phyloP scores from a whole-genome alignment of 768 basidiomycete species.

The Russula brevipes region DNA sequence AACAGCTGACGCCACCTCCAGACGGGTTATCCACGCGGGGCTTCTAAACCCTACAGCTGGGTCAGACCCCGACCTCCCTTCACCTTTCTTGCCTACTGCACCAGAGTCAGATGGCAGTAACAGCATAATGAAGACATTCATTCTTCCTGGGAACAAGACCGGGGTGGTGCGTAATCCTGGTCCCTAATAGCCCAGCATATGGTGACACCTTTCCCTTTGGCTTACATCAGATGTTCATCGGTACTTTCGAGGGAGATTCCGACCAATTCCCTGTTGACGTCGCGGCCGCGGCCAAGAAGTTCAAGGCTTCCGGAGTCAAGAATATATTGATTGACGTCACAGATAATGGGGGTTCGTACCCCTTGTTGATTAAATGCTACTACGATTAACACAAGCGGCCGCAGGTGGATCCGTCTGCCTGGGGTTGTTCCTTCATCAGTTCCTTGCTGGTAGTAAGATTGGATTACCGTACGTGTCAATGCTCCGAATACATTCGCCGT shows the following conservation, averaged over 20 bases:
- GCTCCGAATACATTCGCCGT: neutral
- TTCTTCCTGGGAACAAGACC: constrained; percentile 51
- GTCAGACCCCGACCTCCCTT: constrained; percentile 41
- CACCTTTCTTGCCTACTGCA: constrained; percentile 43
- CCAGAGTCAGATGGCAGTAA: constrained; percentile 43
- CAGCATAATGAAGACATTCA: constrained; percentile 51
- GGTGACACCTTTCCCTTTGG: neutral
- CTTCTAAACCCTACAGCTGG: neutral
- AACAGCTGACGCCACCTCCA: neutral
- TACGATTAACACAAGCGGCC: neutral
- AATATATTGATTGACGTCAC: constrained; percentile 53
- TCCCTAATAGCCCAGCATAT: neutral
- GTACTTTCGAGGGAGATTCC: constrained; percentile 51
- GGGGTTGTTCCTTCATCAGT: constrained; percentile 55
- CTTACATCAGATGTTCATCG: constrained; percentile 50
- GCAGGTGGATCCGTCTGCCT: constrained; percentile 56
- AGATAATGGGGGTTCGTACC: constrained; percentile 51
- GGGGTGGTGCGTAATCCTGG: constrained; percentile 45
- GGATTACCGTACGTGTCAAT: constrained; percentile 45
- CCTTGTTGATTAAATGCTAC: neutral
- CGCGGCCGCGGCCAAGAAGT: constrained; percentile 40
- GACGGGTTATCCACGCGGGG: constrained; percentile 22
- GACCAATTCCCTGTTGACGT: constrained; percentile 49
- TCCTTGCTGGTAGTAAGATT: constrained; percentile 45
- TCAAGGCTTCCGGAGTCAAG: constrained; percentile 45